These are phyloP conservation scores for Phytophthora pseudosyringae DNA, from an alignment of 352 stramenopile species.

Conservation along the genomic window DNA sequence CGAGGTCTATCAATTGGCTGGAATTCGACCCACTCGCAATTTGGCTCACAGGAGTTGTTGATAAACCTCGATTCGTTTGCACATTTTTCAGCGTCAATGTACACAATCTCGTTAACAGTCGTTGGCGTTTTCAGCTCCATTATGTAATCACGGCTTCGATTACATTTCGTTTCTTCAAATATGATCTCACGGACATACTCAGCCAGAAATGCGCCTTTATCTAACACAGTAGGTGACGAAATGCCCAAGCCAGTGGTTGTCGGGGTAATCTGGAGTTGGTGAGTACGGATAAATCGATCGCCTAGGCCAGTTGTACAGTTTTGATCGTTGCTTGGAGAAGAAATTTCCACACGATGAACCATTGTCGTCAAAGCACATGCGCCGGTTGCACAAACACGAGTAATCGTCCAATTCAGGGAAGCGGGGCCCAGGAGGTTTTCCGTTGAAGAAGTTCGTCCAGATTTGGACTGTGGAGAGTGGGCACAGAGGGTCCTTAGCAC, in stretches of 20 bases:
- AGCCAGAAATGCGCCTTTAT: background rate
- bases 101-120: background rate
- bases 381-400: background rate
- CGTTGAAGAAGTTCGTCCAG: too few relatives aligned
- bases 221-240: background rate
- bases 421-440: too few relatives aligned
- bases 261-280: background rate
- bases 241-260: background rate
- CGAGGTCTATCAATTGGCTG: background rate
- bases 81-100: background rate
- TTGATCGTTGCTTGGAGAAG: background rate
- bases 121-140: background rate
- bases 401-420: background rate
- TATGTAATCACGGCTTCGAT: background rate
- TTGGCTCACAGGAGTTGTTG: background rate
- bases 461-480: too few relatives aligned
- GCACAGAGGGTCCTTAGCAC: too few relatives aligned
- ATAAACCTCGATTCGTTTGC: background rate
- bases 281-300: background rate
- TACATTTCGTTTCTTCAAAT: background rate
- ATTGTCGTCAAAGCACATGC: background rate
- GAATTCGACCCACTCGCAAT: background rate
- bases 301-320: background rate
- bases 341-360: background rate
- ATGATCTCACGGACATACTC: background rate